Evolutionary conservation across 805 yeast species (phyloP).

Genomic region (Ogataea neopini): DNA sequence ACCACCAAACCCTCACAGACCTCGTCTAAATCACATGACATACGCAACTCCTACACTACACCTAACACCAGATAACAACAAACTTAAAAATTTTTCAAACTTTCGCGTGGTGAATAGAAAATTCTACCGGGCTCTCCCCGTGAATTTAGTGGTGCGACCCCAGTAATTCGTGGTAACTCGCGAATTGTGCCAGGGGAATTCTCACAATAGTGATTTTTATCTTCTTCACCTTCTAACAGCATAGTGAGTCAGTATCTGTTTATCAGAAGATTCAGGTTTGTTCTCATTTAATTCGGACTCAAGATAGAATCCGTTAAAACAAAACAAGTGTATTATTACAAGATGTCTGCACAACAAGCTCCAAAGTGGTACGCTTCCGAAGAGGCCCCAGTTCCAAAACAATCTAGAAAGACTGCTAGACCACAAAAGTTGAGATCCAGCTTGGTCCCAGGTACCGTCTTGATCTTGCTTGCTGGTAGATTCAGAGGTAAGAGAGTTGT

Average conservation of each 20-base stretch:
- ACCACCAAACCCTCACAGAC: slow-evolving; percentile 4
- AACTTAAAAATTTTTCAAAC: slow-evolving; percentile 10
- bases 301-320: background rate
- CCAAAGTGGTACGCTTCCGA: slow-evolving; percentile 95
- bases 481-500: slow-evolving; percentile 99
- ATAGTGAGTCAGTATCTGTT: slow-evolving; percentile 1
- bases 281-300: background rate
- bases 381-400: slow-evolving; percentile 84
- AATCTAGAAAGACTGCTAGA: slow-evolving; percentile 86
- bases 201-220: background rate
- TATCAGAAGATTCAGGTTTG: slow-evolving; percentile 1
- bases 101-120: background rate
- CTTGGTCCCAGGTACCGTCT: slow-evolving; percentile 41
- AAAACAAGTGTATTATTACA: slow-evolving; percentile 10
- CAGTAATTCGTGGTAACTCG: too few species aligned
- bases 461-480: slow-evolving; percentile 97
- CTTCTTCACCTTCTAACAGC: background rate
- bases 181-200: too few species aligned
- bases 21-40: slow-evolving; percentile 10
- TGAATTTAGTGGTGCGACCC: too few species aligned
- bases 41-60: background rate
- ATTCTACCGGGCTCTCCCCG: background rate
- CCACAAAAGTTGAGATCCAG: slow-evolving; percentile 94
- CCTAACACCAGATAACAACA: slow-evolving; percentile 14
- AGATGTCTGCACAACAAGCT: slow-evolving; percentile 46